Percentiles rank a stretch among this genome's conserved stretches.
These are phyloP conservation scores for Huntiella decipiens DNA, from an alignment of 2,329 filamentous ascomycete species.

Conservation along the genomic window DNA sequence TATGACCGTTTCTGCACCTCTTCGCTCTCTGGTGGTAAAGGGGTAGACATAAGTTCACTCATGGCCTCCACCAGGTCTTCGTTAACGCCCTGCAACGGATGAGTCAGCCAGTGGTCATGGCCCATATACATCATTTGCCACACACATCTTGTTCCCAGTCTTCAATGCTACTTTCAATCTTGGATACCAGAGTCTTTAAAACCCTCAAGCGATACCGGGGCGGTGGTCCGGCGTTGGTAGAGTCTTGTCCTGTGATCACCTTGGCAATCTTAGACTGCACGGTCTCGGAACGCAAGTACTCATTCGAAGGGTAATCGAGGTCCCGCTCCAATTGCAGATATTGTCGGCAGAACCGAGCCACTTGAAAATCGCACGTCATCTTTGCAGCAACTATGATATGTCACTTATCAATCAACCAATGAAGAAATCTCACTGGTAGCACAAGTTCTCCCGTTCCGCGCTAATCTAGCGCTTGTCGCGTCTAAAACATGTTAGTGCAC, in stretches of 20 bases:
- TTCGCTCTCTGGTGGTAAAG: slow-evolving; percentile 42
- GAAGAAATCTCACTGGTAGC: too few species aligned
- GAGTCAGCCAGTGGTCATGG: neutral
- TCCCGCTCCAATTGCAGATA: slow-evolving; percentile 56
- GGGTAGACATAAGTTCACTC: slow-evolving; percentile 42
- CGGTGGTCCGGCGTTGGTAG: slow-evolving; percentile 28
- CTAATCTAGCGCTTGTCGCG: too few species aligned
- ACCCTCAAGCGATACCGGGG: slow-evolving; percentile 50
- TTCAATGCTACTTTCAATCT: slow-evolving; percentile 54
- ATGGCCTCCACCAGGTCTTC: slow-evolving; percentile 58
- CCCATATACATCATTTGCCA: slow-evolving; percentile 11
- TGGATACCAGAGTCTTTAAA: slow-evolving; percentile 51
- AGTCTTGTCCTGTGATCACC: neutral
- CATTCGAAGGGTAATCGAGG: slow-evolving; percentile 43
- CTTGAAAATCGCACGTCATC: slow-evolving; percentile 2
- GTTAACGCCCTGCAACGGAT: slow-evolving; percentile 49
- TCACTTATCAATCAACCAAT: too few species aligned
- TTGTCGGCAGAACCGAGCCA: slow-evolving; percentile 45
- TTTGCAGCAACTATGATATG: neutral
- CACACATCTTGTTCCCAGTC: slow-evolving; percentile 81
- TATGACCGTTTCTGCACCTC: slow-evolving; percentile 54
- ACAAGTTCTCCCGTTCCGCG: too few species aligned
- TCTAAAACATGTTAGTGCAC: too few species aligned
- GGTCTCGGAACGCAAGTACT: slow-evolving; percentile 36
- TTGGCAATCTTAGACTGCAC: slow-evolving; percentile 30